Base-by-base conservation (phyloP, 2,329 filamentous ascomycete genomes). In the Polychaeton citri region DNA sequence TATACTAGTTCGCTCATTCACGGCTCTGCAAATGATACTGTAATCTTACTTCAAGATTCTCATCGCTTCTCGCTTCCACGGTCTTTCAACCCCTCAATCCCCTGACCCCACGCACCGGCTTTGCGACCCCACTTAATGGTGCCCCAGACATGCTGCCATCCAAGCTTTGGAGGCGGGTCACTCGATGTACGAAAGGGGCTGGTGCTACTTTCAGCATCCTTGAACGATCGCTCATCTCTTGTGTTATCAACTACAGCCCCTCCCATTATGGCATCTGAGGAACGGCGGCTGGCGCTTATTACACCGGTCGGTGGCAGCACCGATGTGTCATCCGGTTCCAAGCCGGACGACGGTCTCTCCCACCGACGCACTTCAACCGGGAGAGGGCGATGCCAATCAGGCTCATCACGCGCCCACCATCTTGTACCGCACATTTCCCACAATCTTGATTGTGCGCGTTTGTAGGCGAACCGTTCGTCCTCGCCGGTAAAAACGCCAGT, bases 401-500 rank as follows among this genome's bases (percentile, higher is more conserved):
- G 60, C 3, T 69, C 71, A 3, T 60, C 63, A 32, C 80, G 61
- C 2, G 68, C 67, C 62, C 84, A 83, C 82, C 82, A 88, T 41
- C 70, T 64, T 24, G 64, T 66, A 13, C 80, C 74, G 55, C 81
- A 88, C 53, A 90, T 74, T 59, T 90, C 81, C 82, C 81, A 90
- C 3, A 90, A 61, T n/a, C 83, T 65, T 44, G 78, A 83, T 30
- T 74, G 68, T 2, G 82, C 83, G 17, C 83, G 68, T 57, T 83
- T 83, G 47, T 85, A 87, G 0, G 82, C 82, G 53, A 90, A 90
- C 9, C 74, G 67, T 55, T 88, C 82, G 54, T 88, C 83, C 53
- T 87, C 80, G 9, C 83, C 83, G 0, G 79, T 87, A 49, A 88
- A 81, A 0, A 72, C 74, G 8, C 68, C 63, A 0, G 77, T 70